A percentile compares a stretch with the other conserved stretches of the same genome.
Conservation (phyloP, 2,329 filamentous ascomycete species). For the Fusarium dlaminii region DNA sequence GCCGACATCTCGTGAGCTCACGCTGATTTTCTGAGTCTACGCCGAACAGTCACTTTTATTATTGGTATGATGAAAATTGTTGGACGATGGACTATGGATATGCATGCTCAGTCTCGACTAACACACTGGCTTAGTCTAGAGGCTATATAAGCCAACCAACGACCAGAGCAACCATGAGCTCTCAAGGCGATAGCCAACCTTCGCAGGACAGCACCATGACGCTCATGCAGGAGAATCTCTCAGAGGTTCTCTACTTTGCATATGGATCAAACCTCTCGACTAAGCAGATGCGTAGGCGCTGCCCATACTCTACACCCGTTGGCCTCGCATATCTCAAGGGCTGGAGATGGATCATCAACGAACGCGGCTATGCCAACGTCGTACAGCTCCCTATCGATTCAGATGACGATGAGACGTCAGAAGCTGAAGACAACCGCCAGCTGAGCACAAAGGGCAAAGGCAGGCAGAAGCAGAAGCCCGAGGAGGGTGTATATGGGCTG, state of each 20-base stretch:
- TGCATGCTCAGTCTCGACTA: neutral
- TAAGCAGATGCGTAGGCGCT: slow-evolving; percentile 71
- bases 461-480: neutral
- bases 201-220: slow-evolving; percentile 51
- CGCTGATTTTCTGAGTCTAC: slow-evolving; percentile 6
- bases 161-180: slow-evolving; percentile 36
- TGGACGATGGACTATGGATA: neutral
- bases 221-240: slow-evolving; percentile 47
- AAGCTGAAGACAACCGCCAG: neutral
- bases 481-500: slow-evolving; percentile 63
- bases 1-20: neutral
- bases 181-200: slow-evolving; percentile 46
- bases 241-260: slow-evolving; percentile 69
- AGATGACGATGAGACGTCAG: slow-evolving; percentile 9
- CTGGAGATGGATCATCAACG: slow-evolving; percentile 74
- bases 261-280: slow-evolving; percentile 77
- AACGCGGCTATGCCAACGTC: slow-evolving; percentile 75
- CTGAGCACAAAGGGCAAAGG: slow-evolving; percentile 12
- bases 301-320: slow-evolving; percentile 64
- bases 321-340: slow-evolving; percentile 65
- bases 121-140: neutral
- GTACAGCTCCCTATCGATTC: slow-evolving; percentile 47
- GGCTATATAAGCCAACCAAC: neutral
- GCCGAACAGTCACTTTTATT: slow-evolving; percentile 6
- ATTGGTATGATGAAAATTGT: neutral